phyloP scores from a whole-genome alignment of 176 grass and related monocot genomes.

The Bolboschoenus planiculmis region DNA sequence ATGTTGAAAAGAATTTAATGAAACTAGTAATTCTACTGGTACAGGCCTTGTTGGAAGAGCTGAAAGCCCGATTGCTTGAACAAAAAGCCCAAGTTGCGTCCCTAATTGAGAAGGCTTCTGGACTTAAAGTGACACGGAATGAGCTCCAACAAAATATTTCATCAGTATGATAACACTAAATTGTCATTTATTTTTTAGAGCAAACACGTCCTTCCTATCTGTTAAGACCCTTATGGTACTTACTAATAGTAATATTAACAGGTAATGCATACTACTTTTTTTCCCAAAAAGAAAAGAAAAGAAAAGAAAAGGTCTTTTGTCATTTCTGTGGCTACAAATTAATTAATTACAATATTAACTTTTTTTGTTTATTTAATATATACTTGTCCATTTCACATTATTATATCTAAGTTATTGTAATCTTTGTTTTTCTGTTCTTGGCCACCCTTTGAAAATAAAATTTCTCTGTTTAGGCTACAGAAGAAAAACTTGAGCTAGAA shows the following conservation, averaged over 20 bases:
- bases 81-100: slow-evolving; percentile 48
- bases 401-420: background rate
- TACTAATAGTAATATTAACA: background rate
- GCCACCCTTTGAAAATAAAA: background rate
- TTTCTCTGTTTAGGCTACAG: slow-evolving; percentile 45
- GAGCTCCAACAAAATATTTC: slow-evolving; percentile 44
- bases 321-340: background rate
- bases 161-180: slow-evolving; percentile 32
- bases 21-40: slow-evolving; percentile 11
- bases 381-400: background rate
- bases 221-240: background rate
- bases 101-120: slow-evolving; percentile 52
- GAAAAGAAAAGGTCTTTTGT: background rate
- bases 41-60: slow-evolving; percentile 52
- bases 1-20: background rate
- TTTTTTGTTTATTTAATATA: background rate
- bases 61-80: slow-evolving; percentile 38
- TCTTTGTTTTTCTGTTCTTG: background rate
- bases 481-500: slow-evolving; percentile 61
- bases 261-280: background rate
- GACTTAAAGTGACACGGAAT: slow-evolving; percentile 39
- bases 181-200: background rate
- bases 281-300: background rate
- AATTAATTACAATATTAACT: background rate
- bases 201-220: background rate